phyloP scores from a whole-genome alignment of 768 basidiomycete genomes.

The Peribolospora baueri region DNA sequence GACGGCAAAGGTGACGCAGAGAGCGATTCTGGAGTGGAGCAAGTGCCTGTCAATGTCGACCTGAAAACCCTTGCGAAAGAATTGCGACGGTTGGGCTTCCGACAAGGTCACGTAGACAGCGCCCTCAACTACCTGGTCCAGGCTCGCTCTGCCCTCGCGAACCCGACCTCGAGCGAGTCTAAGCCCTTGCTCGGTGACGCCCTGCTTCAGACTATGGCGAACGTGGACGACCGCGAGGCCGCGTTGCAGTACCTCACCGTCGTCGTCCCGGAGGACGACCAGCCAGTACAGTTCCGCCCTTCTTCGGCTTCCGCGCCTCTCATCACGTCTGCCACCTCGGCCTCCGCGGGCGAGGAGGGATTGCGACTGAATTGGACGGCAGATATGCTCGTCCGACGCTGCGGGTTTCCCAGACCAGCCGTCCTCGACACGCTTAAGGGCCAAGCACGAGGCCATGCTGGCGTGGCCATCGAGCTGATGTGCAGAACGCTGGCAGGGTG shows the following conservation, averaged over 20 bases:
- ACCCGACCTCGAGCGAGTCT: conserved; percentile 18
- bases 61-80: conserved; percentile 25
- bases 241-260: conserved; percentile 64
- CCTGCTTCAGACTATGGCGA: conserved; percentile 27
- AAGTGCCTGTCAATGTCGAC: neutral
- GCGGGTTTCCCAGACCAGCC: conserved; percentile 7
- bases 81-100: conserved; percentile 43
- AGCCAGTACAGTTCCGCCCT: conserved; percentile 29
- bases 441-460: neutral
- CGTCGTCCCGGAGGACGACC: conserved; percentile 62
- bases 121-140: conserved; percentile 34
- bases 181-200: conserved; percentile 34
- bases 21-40: conserved; percentile 10
- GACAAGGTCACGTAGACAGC: conserved; percentile 21
- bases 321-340: conserved; percentile 6
- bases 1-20: conserved; percentile 22
- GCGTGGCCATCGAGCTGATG: neutral
- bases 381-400: conserved; percentile 8
- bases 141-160: conserved; percentile 12
- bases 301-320: neutral
- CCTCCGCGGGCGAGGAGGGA: conserved; percentile 1
- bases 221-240: conserved; percentile 43
- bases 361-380: conserved; percentile 6
- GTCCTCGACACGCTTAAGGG: conserved; percentile 2
- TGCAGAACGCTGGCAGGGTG: neutral